These are phyloP conservation scores for Yamadazyma olivae DNA, from an alignment of 805 yeast species.

Conservation along the genomic window DNA sequence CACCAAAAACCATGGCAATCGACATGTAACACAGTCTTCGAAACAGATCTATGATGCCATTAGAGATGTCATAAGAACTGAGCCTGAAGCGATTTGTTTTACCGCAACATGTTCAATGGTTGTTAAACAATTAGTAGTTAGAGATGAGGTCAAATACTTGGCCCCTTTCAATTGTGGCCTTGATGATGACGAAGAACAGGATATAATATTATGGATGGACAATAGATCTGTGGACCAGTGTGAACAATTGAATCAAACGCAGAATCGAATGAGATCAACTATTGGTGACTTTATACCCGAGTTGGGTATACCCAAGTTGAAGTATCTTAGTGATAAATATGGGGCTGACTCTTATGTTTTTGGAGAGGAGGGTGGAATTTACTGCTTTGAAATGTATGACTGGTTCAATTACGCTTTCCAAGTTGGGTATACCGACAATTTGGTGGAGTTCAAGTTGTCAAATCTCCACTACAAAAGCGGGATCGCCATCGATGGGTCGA, in stretches of 20 bases:
- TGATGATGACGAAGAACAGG: constrained; percentile 20
- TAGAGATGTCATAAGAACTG: constrained; percentile 17
- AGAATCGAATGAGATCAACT: constrained; percentile 13
- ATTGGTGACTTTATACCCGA: constrained; percentile 53
- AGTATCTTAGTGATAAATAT: constrained; percentile 29
- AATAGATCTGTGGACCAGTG: constrained; percentile 38
- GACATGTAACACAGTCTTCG: constrained; percentile 39
- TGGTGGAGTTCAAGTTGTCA: constrained; percentile 6
- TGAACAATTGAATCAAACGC: constrained; percentile 20
- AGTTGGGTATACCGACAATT: constrained; percentile 15
- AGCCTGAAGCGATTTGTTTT: constrained; percentile 19
- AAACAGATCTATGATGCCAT: constrained; percentile 34
- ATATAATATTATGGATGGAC: constrained; percentile 63
- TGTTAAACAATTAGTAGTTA: constrained; percentile 25
- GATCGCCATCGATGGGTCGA: constrained; percentile 53
- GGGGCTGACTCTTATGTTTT: constrained; percentile 29
- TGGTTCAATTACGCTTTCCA: constrained; percentile 34
- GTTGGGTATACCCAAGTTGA: constrained; percentile 55
- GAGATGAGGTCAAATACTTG: constrained; percentile 20
- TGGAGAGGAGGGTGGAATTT: constrained; percentile 28
- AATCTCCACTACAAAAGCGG: constrained; percentile 4
- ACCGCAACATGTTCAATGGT: constrained; percentile 64
- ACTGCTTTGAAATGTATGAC: constrained; percentile 53
- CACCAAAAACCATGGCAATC: constrained; percentile 13
- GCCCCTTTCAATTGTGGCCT: constrained; percentile 24